Base-by-base conservation (phyloP, 2,329 filamentous ascomycete genomes). In the Trichophyton rubrum region DNA sequence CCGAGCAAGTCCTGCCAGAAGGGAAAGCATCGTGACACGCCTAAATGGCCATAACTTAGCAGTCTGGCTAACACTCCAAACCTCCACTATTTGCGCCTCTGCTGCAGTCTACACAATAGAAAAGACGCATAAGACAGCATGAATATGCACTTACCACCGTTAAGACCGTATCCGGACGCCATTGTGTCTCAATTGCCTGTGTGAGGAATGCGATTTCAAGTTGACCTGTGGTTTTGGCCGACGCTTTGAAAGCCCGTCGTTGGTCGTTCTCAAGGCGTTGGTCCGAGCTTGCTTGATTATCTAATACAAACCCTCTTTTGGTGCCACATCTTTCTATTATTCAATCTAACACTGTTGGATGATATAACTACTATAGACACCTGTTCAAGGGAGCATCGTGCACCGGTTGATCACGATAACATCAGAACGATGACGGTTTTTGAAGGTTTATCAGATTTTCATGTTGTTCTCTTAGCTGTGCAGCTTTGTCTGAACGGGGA, bases 1-100 rank as follows among this genome's bases (percentile, higher is more conserved):
- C 90, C 90, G 73, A 99, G 88, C 66, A 97, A 85, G 78, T 99
- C 93, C 79, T 99, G 93, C 93, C 93, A 99, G 84, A 96, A 99
- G 73, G 91, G 89, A 80, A 96, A 97, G 85, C 93, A 99, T 76
- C 92, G 89, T 69, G 80, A 82, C 66, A 82, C 82, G 70, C 85
- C 84, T 87, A 69, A 41, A 30, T 5, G 35, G 24, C 17, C n/a
- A 8, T 15, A 56, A 11, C 8, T 57, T 57, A 43, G 33, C 35
- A 20, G 17, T 57, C 30, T 30, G 15, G 3, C 11, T 13, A 13
- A 6, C 2, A 35, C 11, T 38, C 55, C 60, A 58, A 57, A 62
- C 53, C 60, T 11, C 45, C 20, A 13, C 59, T 62, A 62, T 61
- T 53, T 24, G 15, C 51, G 63, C 60, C 51, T 62, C 55, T 30